Base-by-base conservation (phyloP, 257 asterid species). In the Parsonsia alboflavescens region DNA sequence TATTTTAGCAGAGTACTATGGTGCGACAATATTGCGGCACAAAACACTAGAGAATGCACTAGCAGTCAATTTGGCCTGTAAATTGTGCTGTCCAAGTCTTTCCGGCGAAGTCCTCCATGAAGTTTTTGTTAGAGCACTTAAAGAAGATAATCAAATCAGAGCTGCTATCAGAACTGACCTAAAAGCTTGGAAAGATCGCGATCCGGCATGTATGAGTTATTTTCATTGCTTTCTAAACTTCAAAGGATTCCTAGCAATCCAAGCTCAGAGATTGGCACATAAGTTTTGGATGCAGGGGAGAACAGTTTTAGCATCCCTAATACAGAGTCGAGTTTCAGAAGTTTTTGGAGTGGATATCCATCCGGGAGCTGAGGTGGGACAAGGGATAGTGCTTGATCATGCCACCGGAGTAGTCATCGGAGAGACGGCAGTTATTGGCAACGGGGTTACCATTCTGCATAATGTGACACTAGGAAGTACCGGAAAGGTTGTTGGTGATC, bases 391-490 rank as follows among this genome's bases (percentile, higher is more conserved):
- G 0, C 53, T 78, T n/a, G 78, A 78, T 73, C 82, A 73, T 73
- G 82, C 75, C 26, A 73, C 71, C 5, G 78, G 82, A 56, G 73
- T 78, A 4, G 82, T 78, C 19, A 19, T 78, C 13, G 78, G 82
- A 39, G 78, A 78, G 63, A 78, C 82, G 6, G 73, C 74, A 10
- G 82, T 78, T 65, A 70, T 78, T 30, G 82, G 82, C 6, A 53
- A 78, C 46, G 50, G 59, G 17, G 82, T 58, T 30, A 66, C 78
- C 4, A 73, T 78, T 61, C 17, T 78, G 16, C 82, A 78, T 57
- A 68, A 48, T 49, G 82, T 78, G 28, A 78, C 82, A 10, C 64
- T 78, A 8, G 82, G 82, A 56, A 78, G 82, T 24, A 78, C 75
- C 0, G 82, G 82, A 15, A 68, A 78, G 59, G 71, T 6, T 17